A percentile compares a stretch with the other conserved stretches of the same genome.
Evolutionary conservation across 148 eudicot species (phyloP).

Genomic region (Arbutus unedo): DNA sequence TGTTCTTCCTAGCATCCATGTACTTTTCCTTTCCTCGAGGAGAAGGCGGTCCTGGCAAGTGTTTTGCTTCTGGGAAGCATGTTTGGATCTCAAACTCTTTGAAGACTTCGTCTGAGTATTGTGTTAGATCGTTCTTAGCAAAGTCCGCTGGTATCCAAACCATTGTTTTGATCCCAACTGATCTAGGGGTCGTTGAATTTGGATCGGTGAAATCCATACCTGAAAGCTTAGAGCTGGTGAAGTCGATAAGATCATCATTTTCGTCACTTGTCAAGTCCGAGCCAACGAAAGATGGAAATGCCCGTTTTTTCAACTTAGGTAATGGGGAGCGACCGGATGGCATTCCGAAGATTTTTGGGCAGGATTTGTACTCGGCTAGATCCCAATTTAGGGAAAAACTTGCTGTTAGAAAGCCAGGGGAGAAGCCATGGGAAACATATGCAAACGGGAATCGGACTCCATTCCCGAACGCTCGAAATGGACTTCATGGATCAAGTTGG

Average conservation of each 20-base stretch:
- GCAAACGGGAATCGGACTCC: constrained; percentile 43
- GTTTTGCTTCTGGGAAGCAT: constrained; percentile 60
- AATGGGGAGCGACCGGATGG: constrained; percentile 26
- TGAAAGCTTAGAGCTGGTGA: constrained; percentile 49
- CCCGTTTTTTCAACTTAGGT: constrained; percentile 23
- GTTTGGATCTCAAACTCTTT: constrained; percentile 58
- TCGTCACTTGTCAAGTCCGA: constrained; percentile 27
- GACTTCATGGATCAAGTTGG: constrained; percentile 46
- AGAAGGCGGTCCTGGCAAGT: constrained; percentile 74
- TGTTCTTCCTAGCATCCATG: constrained; percentile 90
- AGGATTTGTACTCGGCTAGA: constrained; percentile 34
- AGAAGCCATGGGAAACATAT: constrained; percentile 33
- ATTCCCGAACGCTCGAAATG: constrained; percentile 37
- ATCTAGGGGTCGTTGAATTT: constrained; percentile 74
- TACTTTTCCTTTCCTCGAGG: constrained; percentile 71
- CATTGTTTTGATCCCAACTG: constrained; percentile 74
- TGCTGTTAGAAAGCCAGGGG: constrained; percentile 54
- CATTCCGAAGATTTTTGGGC: constrained; percentile 70
- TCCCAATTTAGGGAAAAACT: constrained; percentile 59
- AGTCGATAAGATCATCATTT: constrained; percentile 47
- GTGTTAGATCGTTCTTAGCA: constrained; percentile 66
- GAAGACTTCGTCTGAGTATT: constrained; percentile 52
- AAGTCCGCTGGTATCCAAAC: constrained; percentile 79
- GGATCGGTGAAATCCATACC: constrained; percentile 65
- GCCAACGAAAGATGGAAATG: constrained; percentile 33